Conservation (phyloP, 768 basidiomycete genomes). For the Boletus fagicola region DNA sequence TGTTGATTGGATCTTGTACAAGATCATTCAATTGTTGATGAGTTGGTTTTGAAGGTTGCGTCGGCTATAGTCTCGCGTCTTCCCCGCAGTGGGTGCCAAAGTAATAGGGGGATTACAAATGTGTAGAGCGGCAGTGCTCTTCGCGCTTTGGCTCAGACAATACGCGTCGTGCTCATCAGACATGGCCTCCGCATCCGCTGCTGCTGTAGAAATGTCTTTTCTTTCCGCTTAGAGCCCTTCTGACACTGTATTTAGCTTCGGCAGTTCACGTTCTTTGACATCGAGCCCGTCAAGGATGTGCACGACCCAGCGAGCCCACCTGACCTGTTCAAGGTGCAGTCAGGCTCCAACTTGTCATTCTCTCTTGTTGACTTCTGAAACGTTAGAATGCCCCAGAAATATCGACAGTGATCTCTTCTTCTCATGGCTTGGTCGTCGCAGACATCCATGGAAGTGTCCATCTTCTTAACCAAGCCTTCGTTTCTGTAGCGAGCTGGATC, state of each 20-base stretch:
- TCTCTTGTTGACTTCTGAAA: slow-evolving; percentile 1
- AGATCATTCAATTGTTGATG: neutral
- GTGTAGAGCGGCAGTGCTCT: neutral
- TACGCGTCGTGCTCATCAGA: neutral
- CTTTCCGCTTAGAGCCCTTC: neutral
- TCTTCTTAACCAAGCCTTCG: slow-evolving; percentile 71
- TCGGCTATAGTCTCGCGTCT: too few species aligned
- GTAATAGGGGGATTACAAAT: neutral
- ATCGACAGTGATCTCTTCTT: slow-evolving; percentile 62
- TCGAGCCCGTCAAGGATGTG: slow-evolving; percentile 69
- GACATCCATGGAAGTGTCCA: slow-evolving; percentile 86
- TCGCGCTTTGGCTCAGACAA: neutral
- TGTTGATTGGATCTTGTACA: neutral
- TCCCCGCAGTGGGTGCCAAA: neutral
- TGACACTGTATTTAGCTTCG: slow-evolving; percentile 58
- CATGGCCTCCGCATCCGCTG: slow-evolving; percentile 18
- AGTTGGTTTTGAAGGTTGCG: neutral
- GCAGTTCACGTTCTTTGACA: slow-evolving; percentile 89
- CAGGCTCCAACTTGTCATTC: neutral
- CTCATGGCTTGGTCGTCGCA: slow-evolving; percentile 69
- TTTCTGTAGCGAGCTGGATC: slow-evolving; percentile 69
- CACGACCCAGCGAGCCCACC: slow-evolving; percentile 75
- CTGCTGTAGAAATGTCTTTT: slow-evolving; percentile 17
- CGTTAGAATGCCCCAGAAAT: slow-evolving; percentile 65
- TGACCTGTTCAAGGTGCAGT: slow-evolving; percentile 69